Conservation (phyloP, 768 basidiomycete genomes). For the Auricularia sp. region DNA sequence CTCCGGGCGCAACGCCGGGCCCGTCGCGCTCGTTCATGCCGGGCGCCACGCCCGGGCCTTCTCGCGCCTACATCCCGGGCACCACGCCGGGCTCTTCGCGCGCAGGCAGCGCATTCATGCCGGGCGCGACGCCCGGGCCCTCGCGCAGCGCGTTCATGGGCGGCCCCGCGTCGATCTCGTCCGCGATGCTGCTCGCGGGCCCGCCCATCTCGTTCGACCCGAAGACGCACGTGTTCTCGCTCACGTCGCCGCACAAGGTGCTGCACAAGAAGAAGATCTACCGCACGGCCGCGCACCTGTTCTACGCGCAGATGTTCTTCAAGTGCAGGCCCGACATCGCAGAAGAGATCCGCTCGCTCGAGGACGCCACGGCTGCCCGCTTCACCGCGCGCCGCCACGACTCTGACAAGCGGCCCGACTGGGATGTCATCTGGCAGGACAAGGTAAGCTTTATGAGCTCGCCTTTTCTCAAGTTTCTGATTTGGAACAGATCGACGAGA, state of each 20-base stretch:
- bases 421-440: conserved; percentile 41
- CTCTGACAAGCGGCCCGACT: conserved; percentile 42
- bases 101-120: too few relatives aligned
- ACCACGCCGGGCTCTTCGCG: too few relatives aligned
- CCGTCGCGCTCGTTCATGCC: too few relatives aligned
- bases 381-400: not conserved
- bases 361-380: conserved; percentile 37
- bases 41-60: too few relatives aligned
- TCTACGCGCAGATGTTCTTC: conserved; percentile 64
- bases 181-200: conserved; percentile 18
- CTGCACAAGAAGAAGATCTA: conserved; percentile 44
- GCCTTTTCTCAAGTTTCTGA: not conserved
- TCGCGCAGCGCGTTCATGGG: too few relatives aligned
- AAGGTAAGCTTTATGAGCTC: conserved; percentile 24
- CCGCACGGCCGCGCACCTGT: conserved; percentile 64
- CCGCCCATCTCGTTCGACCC: conserved; percentile 9
- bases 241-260: conserved; percentile 55
- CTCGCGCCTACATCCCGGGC: too few relatives aligned
- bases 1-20: too few relatives aligned
- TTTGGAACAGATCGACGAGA: conserved; percentile 51
- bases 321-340: conserved; percentile 40
- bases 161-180: not conserved
- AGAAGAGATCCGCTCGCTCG: conserved; percentile 51
- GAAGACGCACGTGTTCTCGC: conserved; percentile 34
- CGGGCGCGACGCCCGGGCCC: too few relatives aligned